phyloP scores from a whole-genome alignment of 2,329 filamentous ascomycete genomes.

The Eutypa lata region DNA sequence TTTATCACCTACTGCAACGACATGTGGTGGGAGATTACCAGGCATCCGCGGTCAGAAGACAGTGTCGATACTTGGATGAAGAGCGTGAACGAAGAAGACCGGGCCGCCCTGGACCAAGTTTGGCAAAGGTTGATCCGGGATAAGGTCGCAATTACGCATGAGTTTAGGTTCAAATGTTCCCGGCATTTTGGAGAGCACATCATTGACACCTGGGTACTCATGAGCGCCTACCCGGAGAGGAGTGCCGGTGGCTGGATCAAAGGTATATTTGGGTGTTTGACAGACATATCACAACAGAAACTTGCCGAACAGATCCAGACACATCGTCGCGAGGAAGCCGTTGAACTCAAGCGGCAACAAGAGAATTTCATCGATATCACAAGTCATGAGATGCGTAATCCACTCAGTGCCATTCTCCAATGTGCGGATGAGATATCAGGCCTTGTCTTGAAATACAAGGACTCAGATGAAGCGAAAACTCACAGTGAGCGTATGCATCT shows the following conservation, averaged over 20 bases:
- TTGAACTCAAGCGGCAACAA: constrained; percentile 72
- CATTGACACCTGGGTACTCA: constrained; percentile 72
- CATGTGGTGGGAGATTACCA: constrained; percentile 70
- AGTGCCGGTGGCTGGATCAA: constrained; percentile 62
- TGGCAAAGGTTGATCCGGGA: constrained; percentile 63
- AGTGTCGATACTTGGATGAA: constrained; percentile 69
- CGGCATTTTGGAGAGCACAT: constrained; percentile 59
- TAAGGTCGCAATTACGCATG: constrained; percentile 63
- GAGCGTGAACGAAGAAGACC: constrained; percentile 66
- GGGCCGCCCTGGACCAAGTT: constrained; percentile 51
- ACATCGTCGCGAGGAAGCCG: constrained; percentile 73
- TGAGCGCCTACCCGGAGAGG: constrained; percentile 73
- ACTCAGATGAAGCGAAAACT: constrained; percentile 34
- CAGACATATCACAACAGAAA: constrained; percentile 83
- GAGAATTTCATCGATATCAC: constrained; percentile 74
- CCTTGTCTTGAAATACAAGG: constrained; percentile 42
- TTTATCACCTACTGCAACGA: constrained; percentile 79
- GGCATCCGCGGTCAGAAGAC: constrained; percentile 57
- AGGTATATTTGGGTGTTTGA: constrained; percentile 76
- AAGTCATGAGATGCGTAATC: constrained; percentile 74
- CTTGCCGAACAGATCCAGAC: constrained; percentile 79
- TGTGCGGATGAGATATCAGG: constrained; percentile 70
- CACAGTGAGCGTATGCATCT: constrained; percentile 41
- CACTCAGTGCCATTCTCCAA: constrained; percentile 70
- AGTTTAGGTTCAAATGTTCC: constrained; percentile 71